These are phyloP conservation scores for Scutellaria minor DNA, from an alignment of 257 asterid genomes.

Conservation along the genomic window DNA sequence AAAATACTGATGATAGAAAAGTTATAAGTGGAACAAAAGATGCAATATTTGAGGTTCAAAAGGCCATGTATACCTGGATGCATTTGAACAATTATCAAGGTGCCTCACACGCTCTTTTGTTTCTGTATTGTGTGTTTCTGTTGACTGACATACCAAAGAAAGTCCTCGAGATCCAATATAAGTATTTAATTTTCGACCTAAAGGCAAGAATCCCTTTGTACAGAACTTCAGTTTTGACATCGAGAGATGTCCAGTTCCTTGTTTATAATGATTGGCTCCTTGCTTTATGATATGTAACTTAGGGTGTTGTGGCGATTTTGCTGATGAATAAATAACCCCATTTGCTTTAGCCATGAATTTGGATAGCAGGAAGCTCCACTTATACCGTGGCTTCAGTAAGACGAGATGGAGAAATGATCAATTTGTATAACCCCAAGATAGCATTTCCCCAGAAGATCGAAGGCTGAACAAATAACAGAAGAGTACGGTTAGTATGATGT, in stretches of 20 bases:
- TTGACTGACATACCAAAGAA: slow-evolving; percentile 61
- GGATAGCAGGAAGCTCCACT: slow-evolving; percentile 35
- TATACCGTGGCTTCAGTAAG: slow-evolving; percentile 24
- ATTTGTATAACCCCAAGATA: slow-evolving; percentile 29
- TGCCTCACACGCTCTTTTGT: slow-evolving; percentile 54
- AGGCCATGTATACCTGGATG: slow-evolving; percentile 56
- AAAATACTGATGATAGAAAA: slow-evolving; percentile 25
- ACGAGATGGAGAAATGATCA: slow-evolving; percentile 38
- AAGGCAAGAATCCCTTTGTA: slow-evolving; percentile 56
- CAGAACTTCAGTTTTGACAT: slow-evolving; percentile 48
- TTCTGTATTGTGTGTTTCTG: slow-evolving; percentile 59
- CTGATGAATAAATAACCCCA: slow-evolving; percentile 71
- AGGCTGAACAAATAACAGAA: slow-evolving; percentile 32
- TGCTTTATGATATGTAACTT: slow-evolving; percentile 46
- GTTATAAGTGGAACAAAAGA: not conserved
- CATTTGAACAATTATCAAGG: slow-evolving; percentile 47
- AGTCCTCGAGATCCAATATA: slow-evolving; percentile 51
- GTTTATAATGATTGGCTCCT: slow-evolving; percentile 48
- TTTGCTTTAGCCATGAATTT: slow-evolving; percentile 65
- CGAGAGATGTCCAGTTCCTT: slow-evolving; percentile 50
- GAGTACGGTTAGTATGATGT: not conserved
- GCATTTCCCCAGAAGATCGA: slow-evolving; percentile 27
- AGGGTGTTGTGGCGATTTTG: slow-evolving; percentile 75
- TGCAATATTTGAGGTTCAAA: slow-evolving; percentile 15
- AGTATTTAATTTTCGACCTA: slow-evolving; percentile 49